Conservation (phyloP, 805 yeast species). For the Lipomyces mesembrius region DNA sequence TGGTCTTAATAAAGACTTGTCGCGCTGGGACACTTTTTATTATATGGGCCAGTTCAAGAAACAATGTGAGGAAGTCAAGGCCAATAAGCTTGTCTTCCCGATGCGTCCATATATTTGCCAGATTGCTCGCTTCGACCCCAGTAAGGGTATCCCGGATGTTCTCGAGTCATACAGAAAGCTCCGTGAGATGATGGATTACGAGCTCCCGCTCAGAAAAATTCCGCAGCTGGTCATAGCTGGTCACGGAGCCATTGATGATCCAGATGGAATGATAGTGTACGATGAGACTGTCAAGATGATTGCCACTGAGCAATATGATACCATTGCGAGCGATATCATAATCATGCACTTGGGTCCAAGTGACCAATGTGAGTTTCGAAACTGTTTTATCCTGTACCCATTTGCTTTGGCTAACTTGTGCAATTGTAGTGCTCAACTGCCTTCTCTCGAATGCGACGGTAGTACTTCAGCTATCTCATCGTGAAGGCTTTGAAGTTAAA, state of each 20-base stretch:
- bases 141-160: slow-evolving; percentile 37
- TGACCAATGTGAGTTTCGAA: slow-evolving; percentile 26
- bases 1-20: slow-evolving; percentile 33
- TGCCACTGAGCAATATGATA: slow-evolving; percentile 19
- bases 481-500: slow-evolving; percentile 38
- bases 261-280: slow-evolving; percentile 34
- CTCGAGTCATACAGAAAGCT: slow-evolving; percentile 32
- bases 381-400: neutral
- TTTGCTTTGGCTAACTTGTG: neutral
- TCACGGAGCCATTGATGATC: slow-evolving; percentile 37
- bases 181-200: slow-evolving; percentile 34
- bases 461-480: slow-evolving; percentile 35
- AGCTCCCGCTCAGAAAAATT: slow-evolving; percentile 34
- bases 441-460: slow-evolving; percentile 32
- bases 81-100: slow-evolving; percentile 33
- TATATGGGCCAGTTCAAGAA: slow-evolving; percentile 33
- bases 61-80: slow-evolving; percentile 32
- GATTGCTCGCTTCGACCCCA: slow-evolving; percentile 37
- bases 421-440: slow-evolving; percentile 30
- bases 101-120: slow-evolving; percentile 36
- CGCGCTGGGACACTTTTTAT: slow-evolving; percentile 35
- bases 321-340: slow-evolving; percentile 30
- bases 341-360: slow-evolving; percentile 36
- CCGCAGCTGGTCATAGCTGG: slow-evolving; percentile 38
- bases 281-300: slow-evolving; percentile 29